Base-by-base conservation (phyloP, 805 yeast genomes). In the Ogataea dorogensis region DNA sequence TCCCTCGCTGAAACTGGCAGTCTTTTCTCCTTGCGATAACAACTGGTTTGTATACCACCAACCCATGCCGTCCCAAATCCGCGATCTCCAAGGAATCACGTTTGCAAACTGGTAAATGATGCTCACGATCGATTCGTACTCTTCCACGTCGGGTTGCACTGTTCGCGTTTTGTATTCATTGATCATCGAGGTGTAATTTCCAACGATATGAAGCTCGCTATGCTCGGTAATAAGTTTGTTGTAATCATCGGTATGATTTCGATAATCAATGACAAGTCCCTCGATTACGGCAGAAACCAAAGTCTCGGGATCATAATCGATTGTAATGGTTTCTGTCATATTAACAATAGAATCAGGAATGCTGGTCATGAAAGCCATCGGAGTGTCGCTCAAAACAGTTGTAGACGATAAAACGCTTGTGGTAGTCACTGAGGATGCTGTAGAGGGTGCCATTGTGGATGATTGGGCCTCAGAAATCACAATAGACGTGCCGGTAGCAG, bases 61-160 rank as follows among this genome's bases (percentile, higher is more conserved):
- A 9, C 46, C 46, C 46, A 42, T 42, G 3, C 42, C 46, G 24
- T 42, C 46, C 42, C 42, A 42, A 4, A 42, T 42, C 13, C 41
- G 27, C 13, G 35, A 27, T 21, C 46, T 17, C 46, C 42, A 42
- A 8, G 46, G 46, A 13, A 42, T 31, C 12, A 42, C 36, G 24
- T 42, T 35, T 4, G 46, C 42, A 34, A 42, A 42, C 15, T 22
- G 26, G 28, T 33, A 37, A 24, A 42, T 42, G 17, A 22, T 30
- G 10, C 22, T 16, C 17, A 42, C 38, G 14, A 37, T 36, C 14
- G 26, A 17, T 6, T 33, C 24, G 36, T 42, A 37, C 16, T 33
- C 33, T 6, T 33, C 34, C 19, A 25, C 21, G 17, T 37, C 21
- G 13, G 38, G 37, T 18, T 29, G 36, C 10, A 23, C 25, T 2